These are phyloP conservation scores for Solanum gracilifrons DNA, from an alignment of 257 asterid genomes.

Conservation along the genomic window DNA sequence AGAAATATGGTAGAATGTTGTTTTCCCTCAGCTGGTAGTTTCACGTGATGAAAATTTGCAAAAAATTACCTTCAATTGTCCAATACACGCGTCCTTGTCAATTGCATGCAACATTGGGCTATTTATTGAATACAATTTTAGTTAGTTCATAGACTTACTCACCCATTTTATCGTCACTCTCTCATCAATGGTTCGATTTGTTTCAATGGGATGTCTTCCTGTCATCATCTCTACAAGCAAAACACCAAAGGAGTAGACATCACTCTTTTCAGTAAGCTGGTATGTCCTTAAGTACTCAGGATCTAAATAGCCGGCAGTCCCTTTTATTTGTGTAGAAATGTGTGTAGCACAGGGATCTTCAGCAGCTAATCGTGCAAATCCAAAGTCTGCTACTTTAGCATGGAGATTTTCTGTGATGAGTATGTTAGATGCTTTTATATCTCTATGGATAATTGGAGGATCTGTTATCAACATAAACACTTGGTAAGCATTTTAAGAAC, in stretches of 20 bases:
- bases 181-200: conserved; percentile 19
- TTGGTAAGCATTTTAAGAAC: neutral
- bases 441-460: conserved; percentile 67
- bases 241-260: conserved; percentile 71
- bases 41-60: neutral
- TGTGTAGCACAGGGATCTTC: neutral
- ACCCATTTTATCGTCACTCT: conserved; percentile 59
- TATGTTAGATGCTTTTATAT: conserved; percentile 58
- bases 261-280: conserved; percentile 65
- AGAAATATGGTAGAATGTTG: neutral
- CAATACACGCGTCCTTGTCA: neutral
- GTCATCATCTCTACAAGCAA: conserved; percentile 61
- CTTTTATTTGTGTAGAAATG: conserved; percentile 25
- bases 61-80: neutral
- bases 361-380: conserved; percentile 1
- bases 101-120: neutral
- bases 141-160: conserved; percentile 31
- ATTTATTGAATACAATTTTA: neutral
- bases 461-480: conserved; percentile 24
- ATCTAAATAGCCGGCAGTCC: conserved; percentile 72
- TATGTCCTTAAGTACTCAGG: conserved; percentile 56
- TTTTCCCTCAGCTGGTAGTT: neutral
- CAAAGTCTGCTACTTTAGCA: conserved; percentile 71
- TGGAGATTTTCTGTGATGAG: conserved; percentile 57
- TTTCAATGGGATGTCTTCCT: conserved; percentile 50